phyloP scores from a whole-genome alignment of 169 alveolate species.

The Neospora caninum region DNA sequence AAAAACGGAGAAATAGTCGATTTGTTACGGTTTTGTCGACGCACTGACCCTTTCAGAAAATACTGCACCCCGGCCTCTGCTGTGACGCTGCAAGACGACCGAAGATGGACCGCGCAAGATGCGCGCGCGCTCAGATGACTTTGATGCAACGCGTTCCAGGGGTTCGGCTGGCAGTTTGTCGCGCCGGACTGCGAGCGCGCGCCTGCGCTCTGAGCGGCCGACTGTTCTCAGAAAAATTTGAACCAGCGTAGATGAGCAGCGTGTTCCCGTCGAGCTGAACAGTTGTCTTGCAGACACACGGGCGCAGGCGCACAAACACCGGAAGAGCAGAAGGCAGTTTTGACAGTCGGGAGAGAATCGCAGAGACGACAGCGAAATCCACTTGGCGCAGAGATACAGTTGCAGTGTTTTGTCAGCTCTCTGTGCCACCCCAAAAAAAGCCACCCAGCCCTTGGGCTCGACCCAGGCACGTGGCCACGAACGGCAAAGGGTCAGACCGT shows the following conservation, averaged over 20 bases:
- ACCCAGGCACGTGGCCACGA: too few species aligned
- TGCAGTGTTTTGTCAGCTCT: too few species aligned
- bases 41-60: neutral
- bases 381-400: too few species aligned
- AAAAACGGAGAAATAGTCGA: neutral
- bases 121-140: neutral
- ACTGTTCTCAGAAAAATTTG: neutral
- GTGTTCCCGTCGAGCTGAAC: neutral
- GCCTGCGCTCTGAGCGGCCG: neutral
- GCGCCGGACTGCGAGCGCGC: neutral
- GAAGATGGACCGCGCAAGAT: neutral
- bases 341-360: too few species aligned
- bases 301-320: too few species aligned
- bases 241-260: neutral
- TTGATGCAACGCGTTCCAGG: neutral
- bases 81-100: neutral
- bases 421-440: too few species aligned
- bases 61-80: slow-evolving; percentile 12
- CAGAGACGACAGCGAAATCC: too few species aligned
- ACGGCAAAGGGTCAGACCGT: too few species aligned
- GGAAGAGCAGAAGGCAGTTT: too few species aligned
- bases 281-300: neutral
- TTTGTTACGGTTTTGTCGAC: neutral
- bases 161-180: neutral
- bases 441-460: too few species aligned